Evolutionary conservation across 768 basidiomycete genomes (phyloP).

Genomic region (Lyophyllum atratum): DNA sequence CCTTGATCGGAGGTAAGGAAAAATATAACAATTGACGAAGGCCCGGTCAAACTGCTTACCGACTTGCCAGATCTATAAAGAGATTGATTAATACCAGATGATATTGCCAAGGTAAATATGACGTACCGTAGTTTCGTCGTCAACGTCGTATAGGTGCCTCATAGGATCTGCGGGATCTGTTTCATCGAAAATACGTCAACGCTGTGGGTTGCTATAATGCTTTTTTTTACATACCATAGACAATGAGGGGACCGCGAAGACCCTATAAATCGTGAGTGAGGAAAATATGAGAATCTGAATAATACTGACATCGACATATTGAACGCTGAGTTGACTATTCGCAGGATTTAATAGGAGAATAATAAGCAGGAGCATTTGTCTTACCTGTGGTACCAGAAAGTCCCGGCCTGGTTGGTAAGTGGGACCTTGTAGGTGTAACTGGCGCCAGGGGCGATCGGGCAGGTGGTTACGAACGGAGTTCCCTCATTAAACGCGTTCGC

Average conservation of each 20-base stretch:
- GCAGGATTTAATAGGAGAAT: neutral
- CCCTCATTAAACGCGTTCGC: slow-evolving; percentile 26
- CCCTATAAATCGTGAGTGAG: slow-evolving; percentile 9
- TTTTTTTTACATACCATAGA: slow-evolving; percentile 22
- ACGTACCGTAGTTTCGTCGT: slow-evolving; percentile 16
- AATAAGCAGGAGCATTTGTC: neutral
- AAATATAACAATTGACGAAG: slow-evolving; percentile 11
- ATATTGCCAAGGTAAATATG: neutral
- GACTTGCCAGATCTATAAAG: slow-evolving; percentile 22
- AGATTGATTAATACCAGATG: neutral
- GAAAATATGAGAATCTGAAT: neutral
- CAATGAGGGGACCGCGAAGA: slow-evolving; percentile 25
- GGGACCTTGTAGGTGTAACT: slow-evolving; percentile 30
- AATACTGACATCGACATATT: slow-evolving; percentile 20
- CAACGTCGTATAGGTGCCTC: slow-evolving; percentile 20
- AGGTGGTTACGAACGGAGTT: slow-evolving; percentile 23
- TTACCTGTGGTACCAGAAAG: slow-evolving; percentile 34
- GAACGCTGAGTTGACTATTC: slow-evolving; percentile 19
- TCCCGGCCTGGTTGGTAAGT: slow-evolving; percentile 27
- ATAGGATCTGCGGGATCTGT: slow-evolving; percentile 16
- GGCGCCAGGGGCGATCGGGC: slow-evolving; percentile 30
- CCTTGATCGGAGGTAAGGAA: slow-evolving; percentile 30
- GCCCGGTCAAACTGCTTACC: slow-evolving; percentile 3
- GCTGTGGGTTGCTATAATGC: neutral
- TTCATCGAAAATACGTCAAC: neutral